Evolutionary conservation across 352 stramenopile genomes (phyloP), one percentile per base, ranked within the genome.

Genomic region (Saprolegnia diclina): DNA sequence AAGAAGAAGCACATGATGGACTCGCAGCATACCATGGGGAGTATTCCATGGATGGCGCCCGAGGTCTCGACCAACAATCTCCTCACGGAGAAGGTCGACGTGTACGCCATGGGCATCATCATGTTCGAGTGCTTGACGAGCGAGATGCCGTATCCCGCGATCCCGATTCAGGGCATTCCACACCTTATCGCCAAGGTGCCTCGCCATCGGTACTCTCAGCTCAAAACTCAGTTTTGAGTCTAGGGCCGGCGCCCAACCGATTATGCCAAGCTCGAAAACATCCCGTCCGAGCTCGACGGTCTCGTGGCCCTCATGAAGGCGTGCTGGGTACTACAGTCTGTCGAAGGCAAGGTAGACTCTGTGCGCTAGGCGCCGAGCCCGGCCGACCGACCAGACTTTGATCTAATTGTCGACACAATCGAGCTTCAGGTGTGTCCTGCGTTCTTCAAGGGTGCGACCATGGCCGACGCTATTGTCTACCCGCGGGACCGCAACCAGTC

Each of bases 1-100:
- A 48, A 48, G 42, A 48, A 48, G 42, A 48, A 48, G 42, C 42
- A 48, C 42, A 48, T 48, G 13, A 48, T 48, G 42, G 42, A 48
- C 18, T 48, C 42, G 42, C 42, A 48, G 18, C 42, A 48, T 3
- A 48, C 42, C 4, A 48, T 48, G 42, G 42, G 42, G 3, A 48
- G 42, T 48, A 48, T 48, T 4, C 42, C 42, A 7, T 48, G 42
- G 42, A 48, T 48, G 42, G 42, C 42, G 10, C 42, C 42, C 11
- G 42, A 48, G 7, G 18, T 48, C 11, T n/a, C 42, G 13, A 48
- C 42, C 18, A 7, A 48, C 42, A 48, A n/a, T 7, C 42, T 48
- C 42, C 13, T 48, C 42, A 48, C 42, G 42, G 42, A 48, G 18
- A 48, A 48, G 18, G 42, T 48, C 42, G 42, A 48, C 42, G 42